phyloP scores from a whole-genome alignment of 768 basidiomycete genomes.

The Nidularia pulvinata region DNA sequence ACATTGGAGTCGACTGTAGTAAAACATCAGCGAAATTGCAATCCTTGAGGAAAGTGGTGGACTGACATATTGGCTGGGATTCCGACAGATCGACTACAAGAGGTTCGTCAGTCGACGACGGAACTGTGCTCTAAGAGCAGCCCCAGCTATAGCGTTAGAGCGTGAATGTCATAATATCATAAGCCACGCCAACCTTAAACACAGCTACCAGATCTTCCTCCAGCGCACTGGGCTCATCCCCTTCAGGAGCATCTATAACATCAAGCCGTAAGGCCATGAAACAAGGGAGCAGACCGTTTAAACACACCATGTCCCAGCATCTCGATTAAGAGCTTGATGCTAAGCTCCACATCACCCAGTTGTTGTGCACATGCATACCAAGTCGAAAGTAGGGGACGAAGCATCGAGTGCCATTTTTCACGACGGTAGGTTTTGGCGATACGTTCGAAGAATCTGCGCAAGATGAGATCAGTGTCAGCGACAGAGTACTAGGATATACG shows the following conservation, averaged over 20 bases:
- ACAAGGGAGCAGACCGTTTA: not conserved
- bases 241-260: slow-evolving; percentile 28
- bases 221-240: slow-evolving; percentile 47
- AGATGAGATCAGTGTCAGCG: not conserved
- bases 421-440: slow-evolving; percentile 88
- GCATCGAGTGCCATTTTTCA: slow-evolving; percentile 78
- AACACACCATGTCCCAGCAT: slow-evolving; percentile 76
- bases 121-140: slow-evolving; percentile 62
- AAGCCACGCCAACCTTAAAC: slow-evolving; percentile 50
- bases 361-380: slow-evolving; percentile 87
- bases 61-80: slow-evolving; percentile 61
- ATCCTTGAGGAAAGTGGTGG: slow-evolving; percentile 3
- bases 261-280: not conserved
- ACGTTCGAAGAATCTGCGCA: slow-evolving; percentile 83
- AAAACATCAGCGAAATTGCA: not conserved
- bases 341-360: slow-evolving; percentile 75
- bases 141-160: no score
- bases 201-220: slow-evolving; percentile 77
- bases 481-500: not conserved
- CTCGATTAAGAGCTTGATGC: slow-evolving; percentile 77
- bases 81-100: slow-evolving; percentile 66
- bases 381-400: slow-evolving; percentile 70
- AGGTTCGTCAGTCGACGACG: slow-evolving; percentile 51
- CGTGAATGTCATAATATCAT: not conserved
- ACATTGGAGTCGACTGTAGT: slow-evolving; percentile 59